Conservation (phyloP, 2,329 filamentous ascomycete genomes). For the Venturia oleaginea region DNA sequence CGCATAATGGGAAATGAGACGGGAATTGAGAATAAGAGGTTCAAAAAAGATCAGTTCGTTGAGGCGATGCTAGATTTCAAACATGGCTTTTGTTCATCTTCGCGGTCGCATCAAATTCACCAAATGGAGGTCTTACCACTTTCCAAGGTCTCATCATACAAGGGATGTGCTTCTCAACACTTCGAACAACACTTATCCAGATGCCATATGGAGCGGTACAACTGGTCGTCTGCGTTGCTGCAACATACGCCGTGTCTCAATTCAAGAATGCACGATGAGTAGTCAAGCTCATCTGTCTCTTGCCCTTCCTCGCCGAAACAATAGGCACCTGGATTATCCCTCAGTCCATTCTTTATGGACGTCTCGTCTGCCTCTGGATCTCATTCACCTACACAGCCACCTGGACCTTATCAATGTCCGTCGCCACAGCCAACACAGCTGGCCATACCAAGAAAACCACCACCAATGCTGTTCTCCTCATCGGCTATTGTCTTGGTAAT, state of each 20-base stretch:
- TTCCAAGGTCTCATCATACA: constrained; percentile 25
- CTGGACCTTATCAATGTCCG: constrained; percentile 46
- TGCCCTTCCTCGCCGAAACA: constrained; percentile 63
- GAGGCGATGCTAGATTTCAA: constrained; percentile 24
- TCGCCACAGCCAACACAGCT: constrained; percentile 42
- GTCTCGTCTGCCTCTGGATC: constrained; percentile 61
- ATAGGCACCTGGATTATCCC: constrained; percentile 66
- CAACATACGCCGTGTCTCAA: constrained; percentile 50
- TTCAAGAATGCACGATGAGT: constrained; percentile 34
- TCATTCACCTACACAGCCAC: constrained; percentile 65
- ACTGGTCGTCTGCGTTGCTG: constrained; percentile 36
- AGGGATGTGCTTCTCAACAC: constrained; percentile 34
- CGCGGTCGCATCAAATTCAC: constrained; percentile 25
- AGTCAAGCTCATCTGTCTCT: constrained; percentile 57
- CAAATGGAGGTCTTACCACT: constrained; percentile 35
- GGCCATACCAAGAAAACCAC: constrained; percentile 33
- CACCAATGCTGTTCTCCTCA: constrained; percentile 37
- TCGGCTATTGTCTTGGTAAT: constrained; percentile 36
- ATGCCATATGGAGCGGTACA: constrained; percentile 25
- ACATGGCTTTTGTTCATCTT: constrained; percentile 26
- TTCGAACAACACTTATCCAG: constrained; percentile 27
- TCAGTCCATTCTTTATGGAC: constrained; percentile 55
- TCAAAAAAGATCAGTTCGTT: constrained; percentile 23
- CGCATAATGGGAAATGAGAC: constrained; percentile 26
- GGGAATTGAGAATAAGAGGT: constrained; percentile 28